These are phyloP conservation scores for Globisporangium polare DNA, from an alignment of 352 stramenopile species.

Conservation along the genomic window DNA sequence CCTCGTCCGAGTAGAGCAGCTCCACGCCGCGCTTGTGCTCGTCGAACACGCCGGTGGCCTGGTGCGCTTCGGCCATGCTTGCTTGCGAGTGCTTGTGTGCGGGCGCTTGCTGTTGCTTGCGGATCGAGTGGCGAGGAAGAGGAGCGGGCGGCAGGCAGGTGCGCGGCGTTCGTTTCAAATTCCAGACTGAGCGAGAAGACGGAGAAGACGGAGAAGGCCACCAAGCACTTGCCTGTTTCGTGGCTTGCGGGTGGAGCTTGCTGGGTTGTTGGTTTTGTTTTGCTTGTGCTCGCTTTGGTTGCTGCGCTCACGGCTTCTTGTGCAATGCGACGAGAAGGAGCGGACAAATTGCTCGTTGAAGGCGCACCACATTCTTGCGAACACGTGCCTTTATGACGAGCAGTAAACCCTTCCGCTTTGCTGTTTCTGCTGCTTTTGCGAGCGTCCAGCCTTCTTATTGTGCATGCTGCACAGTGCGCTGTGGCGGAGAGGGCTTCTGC, in stretches of 20 bases:
- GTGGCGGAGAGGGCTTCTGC: not conserved
- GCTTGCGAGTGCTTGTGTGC: not conserved
- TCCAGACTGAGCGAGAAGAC: conserved; percentile 8
- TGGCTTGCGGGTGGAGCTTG: not conserved
- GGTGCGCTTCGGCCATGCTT: conserved; percentile 82
- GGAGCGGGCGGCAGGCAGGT: not conserved
- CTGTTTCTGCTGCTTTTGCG: too few relatives aligned
- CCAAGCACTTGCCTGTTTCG: too few relatives aligned
- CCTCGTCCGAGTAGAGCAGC: conserved; percentile 81
- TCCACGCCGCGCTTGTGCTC: conserved; percentile 86
- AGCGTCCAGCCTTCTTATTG: too few relatives aligned
- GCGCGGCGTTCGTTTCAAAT: conserved; percentile 15
- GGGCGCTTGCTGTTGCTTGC: not conserved
- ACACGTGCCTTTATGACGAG: not conserved
- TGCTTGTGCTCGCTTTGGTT: too few relatives aligned
- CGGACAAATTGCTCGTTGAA: not conserved
- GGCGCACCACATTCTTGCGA: not conserved
- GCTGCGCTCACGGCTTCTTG: too few relatives aligned
- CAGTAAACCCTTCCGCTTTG: too few relatives aligned
- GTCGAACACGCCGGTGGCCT: conserved; percentile 81
- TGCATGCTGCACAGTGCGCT: rapidly evolving
- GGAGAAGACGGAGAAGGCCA: not conserved
- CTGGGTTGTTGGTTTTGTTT: not conserved
- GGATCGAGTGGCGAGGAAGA: not conserved
- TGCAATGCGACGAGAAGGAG: conserved; percentile 1